Evolutionary conservation across 192 early-diverging fungal genomes (phyloP).

Genomic region (Backusella macrospora): DNA sequence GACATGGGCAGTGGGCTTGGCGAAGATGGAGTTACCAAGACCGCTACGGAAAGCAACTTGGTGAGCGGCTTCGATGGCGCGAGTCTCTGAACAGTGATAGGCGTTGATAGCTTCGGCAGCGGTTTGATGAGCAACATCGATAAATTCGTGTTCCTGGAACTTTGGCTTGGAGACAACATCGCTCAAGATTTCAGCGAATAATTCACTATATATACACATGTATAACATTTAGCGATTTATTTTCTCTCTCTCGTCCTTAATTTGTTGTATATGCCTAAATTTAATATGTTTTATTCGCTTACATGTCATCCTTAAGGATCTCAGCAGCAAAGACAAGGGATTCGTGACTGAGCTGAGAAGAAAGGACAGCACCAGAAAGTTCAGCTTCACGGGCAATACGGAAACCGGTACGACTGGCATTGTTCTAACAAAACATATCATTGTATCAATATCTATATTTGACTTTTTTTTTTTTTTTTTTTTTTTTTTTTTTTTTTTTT

Average conservation of each 20-base stretch:
- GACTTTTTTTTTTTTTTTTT: not conserved
- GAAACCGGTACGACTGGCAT: conserved; percentile 78
- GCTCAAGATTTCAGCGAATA: conserved; percentile 84
- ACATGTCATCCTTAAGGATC: conserved; percentile 90
- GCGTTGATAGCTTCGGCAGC: conserved; percentile 68
- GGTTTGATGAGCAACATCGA: conserved; percentile 64
- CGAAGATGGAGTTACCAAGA: conserved; percentile 94
- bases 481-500: not conserved
- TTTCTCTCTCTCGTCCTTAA: not conserved
- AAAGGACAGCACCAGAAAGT: conserved; percentile 84
- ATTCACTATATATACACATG: conserved; percentile 44
- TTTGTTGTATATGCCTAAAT: not conserved
- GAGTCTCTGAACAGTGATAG: conserved; percentile 61
- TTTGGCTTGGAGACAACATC: conserved; percentile 78
- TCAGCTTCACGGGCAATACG: conserved; percentile 90
- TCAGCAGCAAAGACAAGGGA: conserved; percentile 83
- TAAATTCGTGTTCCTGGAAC: conserved; percentile 87
- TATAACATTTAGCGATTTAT: not conserved
- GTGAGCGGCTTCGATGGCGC: conserved; percentile 81
- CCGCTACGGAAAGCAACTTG: conserved; percentile 91
- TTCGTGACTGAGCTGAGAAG: conserved; percentile 82
- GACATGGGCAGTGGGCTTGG: conserved; percentile 63
- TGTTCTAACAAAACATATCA: conserved; percentile 58
- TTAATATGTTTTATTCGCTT: conserved; percentile 36
- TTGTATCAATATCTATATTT: not conserved